Conservation (phyloP, 1,284 basidiomycete species). For the Spongispora temasekensis region DNA sequence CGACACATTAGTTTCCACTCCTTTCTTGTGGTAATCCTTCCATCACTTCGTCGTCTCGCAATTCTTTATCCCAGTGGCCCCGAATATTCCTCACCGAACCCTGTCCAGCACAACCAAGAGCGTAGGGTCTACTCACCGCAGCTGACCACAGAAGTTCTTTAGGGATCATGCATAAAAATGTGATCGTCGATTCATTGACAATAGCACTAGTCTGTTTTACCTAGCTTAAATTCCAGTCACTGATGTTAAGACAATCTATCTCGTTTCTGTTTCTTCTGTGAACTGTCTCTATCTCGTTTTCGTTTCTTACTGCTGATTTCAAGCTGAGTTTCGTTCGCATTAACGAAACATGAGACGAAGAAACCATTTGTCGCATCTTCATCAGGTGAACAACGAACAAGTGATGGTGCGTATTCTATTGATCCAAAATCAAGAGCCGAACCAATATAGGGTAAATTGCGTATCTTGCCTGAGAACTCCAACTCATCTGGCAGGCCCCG, state of each 20-base stretch:
- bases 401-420: constrained; percentile 60
- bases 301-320: constrained; percentile 15
- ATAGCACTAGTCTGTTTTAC: constrained; percentile 25
- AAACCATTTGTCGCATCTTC: constrained; percentile 93
- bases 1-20: constrained; percentile 38
- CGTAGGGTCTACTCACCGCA: constrained; percentile 37
- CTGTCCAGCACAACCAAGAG: constrained; percentile 26
- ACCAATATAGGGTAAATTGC: background rate
- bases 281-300: background rate
- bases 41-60: constrained; percentile 14
- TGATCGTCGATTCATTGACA: constrained; percentile 34
- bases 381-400: constrained; percentile 84
- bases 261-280: constrained; percentile 11
- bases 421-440: background rate
- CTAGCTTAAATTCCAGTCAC: constrained; percentile 17
- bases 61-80: constrained; percentile 19
- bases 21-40: constrained; percentile 29
- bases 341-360: constrained; percentile 87
- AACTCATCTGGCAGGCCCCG: constrained; percentile 72
- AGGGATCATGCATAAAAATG: constrained; percentile 32
- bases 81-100: constrained; percentile 21
- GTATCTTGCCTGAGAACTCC: constrained; percentile 44
- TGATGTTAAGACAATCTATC: constrained; percentile 4
- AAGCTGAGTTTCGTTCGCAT: constrained; percentile 9
- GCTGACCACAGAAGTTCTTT: constrained; percentile 39